Percentiles rank a stretch among this genome's conserved stretches.
Conservation (phyloP, 2,329 filamentous ascomycete species). For the Delphinella strobiligena region DNA sequence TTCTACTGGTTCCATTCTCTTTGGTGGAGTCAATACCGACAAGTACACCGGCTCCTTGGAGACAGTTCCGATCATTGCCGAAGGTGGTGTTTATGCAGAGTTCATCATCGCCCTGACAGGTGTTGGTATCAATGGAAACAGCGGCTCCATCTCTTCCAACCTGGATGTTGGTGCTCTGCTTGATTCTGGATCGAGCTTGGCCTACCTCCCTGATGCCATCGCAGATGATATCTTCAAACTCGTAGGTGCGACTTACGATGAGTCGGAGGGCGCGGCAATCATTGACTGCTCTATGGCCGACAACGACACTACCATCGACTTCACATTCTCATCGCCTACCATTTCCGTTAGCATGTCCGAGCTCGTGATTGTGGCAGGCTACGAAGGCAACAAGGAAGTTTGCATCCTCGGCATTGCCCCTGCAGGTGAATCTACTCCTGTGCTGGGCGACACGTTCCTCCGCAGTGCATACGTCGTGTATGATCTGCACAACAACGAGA, state of each 20-base stretch:
- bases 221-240: conserved; percentile 31
- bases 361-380: conserved; percentile 40
- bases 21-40: conserved; percentile 67
- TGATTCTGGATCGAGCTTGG: conserved; percentile 64
- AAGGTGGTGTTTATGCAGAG: conserved; percentile 37
- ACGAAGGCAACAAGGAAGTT: conserved; percentile 25
- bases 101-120: conserved; percentile 41
- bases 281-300: conserved; percentile 42
- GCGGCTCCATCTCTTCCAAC: conserved; percentile 30
- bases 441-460: conserved; percentile 52
- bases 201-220: conserved; percentile 54
- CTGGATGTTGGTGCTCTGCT: conserved; percentile 47
- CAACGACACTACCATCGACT: conserved; percentile 39
- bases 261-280: conserved; percentile 32
- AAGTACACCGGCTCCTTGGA: conserved; percentile 57
- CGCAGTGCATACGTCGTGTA: conserved; percentile 53
- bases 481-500: conserved; percentile 47
- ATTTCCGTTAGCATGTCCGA: conserved; percentile 45
- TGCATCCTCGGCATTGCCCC: conserved; percentile 42
- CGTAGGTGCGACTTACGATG: conserved; percentile 30
- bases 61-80: conserved; percentile 46
- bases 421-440: conserved; percentile 32
- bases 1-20: conserved; percentile 59
- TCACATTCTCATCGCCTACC: conserved; percentile 43
- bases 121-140: conserved; percentile 30